Conservation (phyloP, 306 rosid species). For the Castanea crenata region DNA sequence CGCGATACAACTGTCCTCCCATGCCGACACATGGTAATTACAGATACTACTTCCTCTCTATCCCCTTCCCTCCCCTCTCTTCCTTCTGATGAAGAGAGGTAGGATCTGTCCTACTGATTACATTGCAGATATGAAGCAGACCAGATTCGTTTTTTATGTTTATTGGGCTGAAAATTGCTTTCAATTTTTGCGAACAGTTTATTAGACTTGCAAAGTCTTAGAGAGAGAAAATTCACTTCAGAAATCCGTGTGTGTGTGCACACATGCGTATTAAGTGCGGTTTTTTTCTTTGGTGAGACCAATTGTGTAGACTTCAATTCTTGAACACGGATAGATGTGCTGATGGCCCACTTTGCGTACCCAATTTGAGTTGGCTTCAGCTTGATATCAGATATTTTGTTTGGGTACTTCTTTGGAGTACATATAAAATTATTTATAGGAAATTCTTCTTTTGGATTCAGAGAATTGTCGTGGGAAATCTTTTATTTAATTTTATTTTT, state of each 20-base stretch:
- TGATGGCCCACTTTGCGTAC: too few relatives aligned
- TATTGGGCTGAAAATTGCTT: background rate
- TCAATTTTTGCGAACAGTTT: background rate
- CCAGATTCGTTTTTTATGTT: background rate
- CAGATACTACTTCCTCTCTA: background rate
- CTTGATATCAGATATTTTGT: too few relatives aligned
- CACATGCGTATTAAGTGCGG: background rate
- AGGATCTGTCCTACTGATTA: background rate
- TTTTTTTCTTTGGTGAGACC: background rate
- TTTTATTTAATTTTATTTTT: too few relatives aligned
- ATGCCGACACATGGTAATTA: constrained; percentile 55
- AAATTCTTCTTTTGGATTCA: too few relatives aligned
- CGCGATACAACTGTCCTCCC: constrained; percentile 50
- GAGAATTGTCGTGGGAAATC: too few relatives aligned
- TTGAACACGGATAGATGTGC: too few relatives aligned
- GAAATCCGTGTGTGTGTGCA: background rate
- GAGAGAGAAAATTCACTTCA: background rate
- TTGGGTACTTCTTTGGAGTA: too few relatives aligned
- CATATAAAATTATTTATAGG: too few relatives aligned
- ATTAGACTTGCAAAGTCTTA: background rate
- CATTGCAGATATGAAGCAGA: background rate
- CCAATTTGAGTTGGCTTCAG: too few relatives aligned
- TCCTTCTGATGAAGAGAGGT: background rate
- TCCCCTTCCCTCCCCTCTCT: background rate
- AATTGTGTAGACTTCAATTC: too few relatives aligned